Evolutionary conservation across 2,329 filamentous ascomycete genomes (phyloP).

Genomic region (Erysiphe neolycopersici): DNA sequence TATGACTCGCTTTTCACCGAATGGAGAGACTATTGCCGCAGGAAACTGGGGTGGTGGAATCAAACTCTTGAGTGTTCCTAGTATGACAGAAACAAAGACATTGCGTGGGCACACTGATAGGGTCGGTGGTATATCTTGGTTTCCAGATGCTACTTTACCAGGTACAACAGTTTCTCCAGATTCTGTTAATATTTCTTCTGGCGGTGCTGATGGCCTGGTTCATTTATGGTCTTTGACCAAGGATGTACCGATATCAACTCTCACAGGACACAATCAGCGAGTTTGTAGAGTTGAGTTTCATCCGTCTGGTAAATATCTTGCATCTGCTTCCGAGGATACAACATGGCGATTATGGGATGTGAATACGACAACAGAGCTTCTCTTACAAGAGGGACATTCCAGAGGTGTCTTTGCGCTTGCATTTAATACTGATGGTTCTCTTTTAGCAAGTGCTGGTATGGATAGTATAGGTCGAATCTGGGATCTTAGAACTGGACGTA

Average conservation of each 20-base stretch:
- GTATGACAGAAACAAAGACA: constrained; percentile 46
- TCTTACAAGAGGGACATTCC: constrained; percentile 84
- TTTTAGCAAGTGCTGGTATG: constrained; percentile 73
- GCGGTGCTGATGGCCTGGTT: constrained; percentile 66
- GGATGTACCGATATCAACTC: constrained; percentile 59
- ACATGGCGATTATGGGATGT: constrained; percentile 96
- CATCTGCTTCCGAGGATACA: constrained; percentile 83
- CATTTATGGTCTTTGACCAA: constrained; percentile 75
- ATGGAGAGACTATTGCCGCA: constrained; percentile 57
- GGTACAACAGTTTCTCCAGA: constrained; percentile 43
- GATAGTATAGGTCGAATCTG: constrained; percentile 90
- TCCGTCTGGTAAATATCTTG: constrained; percentile 67
- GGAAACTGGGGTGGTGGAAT: constrained; percentile 87
- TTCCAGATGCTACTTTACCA: constrained; percentile 52
- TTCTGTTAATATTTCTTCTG: constrained; percentile 64
- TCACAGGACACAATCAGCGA: constrained; percentile 61
- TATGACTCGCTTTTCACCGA: constrained; percentile 74
- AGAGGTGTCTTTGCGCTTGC: constrained; percentile 73
- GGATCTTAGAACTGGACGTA: constrained; percentile 79
- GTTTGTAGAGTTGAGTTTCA: constrained; percentile 90
- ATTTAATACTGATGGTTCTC: constrained; percentile 76
- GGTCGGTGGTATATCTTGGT: constrained; percentile 77
- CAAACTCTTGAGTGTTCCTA: constrained; percentile 62
- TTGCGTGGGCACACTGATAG: constrained; percentile 70
- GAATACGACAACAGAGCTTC: constrained; percentile 53